Percentiles rank a stretch among this genome's conserved stretches.
Evolutionary conservation across 129 eudicot species (phyloP).

Genomic region (Ambrosia artemisiifolia): DNA sequence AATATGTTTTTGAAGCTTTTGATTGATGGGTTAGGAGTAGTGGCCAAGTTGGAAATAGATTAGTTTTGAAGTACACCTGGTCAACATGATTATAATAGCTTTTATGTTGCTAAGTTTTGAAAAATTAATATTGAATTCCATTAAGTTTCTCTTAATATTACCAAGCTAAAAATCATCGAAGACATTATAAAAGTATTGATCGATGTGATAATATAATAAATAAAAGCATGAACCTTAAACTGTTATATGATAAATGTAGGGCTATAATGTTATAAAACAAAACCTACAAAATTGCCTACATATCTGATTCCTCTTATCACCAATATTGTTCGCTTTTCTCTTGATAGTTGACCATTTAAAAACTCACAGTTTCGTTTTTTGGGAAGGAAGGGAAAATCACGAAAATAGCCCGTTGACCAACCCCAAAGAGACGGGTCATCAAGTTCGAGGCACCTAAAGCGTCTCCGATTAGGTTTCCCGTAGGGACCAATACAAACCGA

Average conservation of each 20-base stretch:
- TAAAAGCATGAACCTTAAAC: not conserved
- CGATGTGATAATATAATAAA: not conserved
- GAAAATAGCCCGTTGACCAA: no score
- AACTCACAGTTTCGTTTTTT: no score
- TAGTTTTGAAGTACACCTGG: constrained; percentile 20
- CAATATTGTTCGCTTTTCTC: no score
- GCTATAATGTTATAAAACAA: not conserved
- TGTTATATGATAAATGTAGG: not conserved
- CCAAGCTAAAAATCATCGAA: not conserved
- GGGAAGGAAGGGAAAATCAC: no score
- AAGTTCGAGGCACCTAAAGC: no score
- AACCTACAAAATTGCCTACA: not conserved
- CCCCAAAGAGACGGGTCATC: no score
- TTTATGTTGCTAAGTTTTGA: not conserved
- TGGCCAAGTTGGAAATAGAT: constrained; percentile 32
- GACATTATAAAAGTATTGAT: not conserved
- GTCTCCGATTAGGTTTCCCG: no score
- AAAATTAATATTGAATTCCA: not conserved
- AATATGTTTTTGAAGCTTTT: not conserved
- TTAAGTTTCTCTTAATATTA: not conserved
- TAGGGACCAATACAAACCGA: no score
- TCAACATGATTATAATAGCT: constrained; percentile 5
- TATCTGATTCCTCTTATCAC: no score
- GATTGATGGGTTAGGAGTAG: constrained; percentile 33
- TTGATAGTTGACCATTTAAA: no score